Conservation (phyloP, 805 yeast genomes). For the Lipomyces lipofer region DNA sequence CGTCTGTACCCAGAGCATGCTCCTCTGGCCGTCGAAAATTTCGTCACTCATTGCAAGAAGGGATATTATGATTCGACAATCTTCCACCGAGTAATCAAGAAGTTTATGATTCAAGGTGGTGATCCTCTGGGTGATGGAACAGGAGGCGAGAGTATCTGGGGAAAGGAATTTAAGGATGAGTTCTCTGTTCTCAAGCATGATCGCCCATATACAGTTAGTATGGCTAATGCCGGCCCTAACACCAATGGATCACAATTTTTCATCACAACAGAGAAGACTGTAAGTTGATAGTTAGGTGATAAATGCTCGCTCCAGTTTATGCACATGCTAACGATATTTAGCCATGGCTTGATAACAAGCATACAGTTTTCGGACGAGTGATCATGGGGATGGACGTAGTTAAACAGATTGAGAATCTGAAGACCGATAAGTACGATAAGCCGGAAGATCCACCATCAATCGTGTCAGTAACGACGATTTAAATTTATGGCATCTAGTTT, state of each 20-base stretch:
- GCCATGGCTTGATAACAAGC: constrained; percentile 57
- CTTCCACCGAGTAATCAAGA: constrained; percentile 47
- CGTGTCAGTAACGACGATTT: constrained; percentile 20
- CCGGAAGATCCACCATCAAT: constrained; percentile 44
- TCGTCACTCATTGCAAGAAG: constrained; percentile 40
- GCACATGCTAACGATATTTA: constrained; percentile 41
- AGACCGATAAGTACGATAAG: constrained; percentile 48
- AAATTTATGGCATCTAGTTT: not conserved
- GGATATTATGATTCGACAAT: constrained; percentile 46
- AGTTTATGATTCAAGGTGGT: constrained; percentile 63
- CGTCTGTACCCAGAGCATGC: constrained; percentile 42
- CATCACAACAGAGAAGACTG: constrained; percentile 56
- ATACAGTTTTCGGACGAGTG: constrained; percentile 59
- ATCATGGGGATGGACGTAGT: constrained; percentile 52
- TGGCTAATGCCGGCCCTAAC: constrained; percentile 62
- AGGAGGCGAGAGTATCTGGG: constrained; percentile 45
- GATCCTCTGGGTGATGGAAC: constrained; percentile 52
- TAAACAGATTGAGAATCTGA: constrained; percentile 49
- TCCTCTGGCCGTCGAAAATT: constrained; percentile 48
- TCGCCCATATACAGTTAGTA: constrained; percentile 55
- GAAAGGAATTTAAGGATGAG: constrained; percentile 49
- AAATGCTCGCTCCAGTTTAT: too few species aligned
- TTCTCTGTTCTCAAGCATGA: constrained; percentile 49
- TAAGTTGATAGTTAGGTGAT: constrained; percentile 4
- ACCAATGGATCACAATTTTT: constrained; percentile 64